phyloP scores from a whole-genome alignment of 106 monocot species.

The Hemerocallis citrina region DNA sequence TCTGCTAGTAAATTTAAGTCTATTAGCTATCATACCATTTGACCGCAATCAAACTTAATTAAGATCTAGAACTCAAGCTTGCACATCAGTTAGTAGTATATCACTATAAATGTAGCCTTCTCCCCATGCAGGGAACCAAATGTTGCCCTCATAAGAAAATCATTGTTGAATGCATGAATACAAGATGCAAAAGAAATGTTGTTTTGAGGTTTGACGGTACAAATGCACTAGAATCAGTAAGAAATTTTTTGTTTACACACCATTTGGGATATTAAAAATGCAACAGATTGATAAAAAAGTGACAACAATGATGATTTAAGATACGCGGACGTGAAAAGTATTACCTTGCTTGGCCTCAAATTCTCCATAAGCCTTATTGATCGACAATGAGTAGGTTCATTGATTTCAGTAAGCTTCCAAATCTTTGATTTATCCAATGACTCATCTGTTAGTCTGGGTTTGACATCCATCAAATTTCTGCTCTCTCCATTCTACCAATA shows the following conservation, averaged over 20 bases:
- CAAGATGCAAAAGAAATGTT: background rate
- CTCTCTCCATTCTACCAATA: slow-evolving; percentile 55
- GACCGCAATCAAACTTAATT: background rate
- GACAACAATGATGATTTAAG: background rate
- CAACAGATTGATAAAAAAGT: background rate
- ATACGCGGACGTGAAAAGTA: background rate
- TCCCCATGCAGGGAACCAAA: background rate
- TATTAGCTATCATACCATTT: too few species aligned
- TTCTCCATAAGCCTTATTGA: slow-evolving; percentile 70
- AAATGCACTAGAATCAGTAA: background rate
- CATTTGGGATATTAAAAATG: background rate
- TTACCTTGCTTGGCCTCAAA: slow-evolving; percentile 73
- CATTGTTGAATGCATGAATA: background rate
- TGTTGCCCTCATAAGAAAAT: background rate
- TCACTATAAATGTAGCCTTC: background rate
- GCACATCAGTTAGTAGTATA: background rate
- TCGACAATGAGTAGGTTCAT: slow-evolving; percentile 63
- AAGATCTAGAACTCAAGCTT: background rate
- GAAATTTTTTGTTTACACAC: background rate
- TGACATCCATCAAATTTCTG: slow-evolving; percentile 61
- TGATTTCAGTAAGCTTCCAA: slow-evolving; percentile 84
- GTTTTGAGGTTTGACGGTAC: background rate
- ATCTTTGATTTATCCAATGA: slow-evolving; percentile 71
- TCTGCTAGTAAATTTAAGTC: too few species aligned
- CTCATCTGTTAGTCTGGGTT: slow-evolving; percentile 67